phyloP scores from a whole-genome alignment of 208 protist species.

The Leishmania aethiopica region DNA sequence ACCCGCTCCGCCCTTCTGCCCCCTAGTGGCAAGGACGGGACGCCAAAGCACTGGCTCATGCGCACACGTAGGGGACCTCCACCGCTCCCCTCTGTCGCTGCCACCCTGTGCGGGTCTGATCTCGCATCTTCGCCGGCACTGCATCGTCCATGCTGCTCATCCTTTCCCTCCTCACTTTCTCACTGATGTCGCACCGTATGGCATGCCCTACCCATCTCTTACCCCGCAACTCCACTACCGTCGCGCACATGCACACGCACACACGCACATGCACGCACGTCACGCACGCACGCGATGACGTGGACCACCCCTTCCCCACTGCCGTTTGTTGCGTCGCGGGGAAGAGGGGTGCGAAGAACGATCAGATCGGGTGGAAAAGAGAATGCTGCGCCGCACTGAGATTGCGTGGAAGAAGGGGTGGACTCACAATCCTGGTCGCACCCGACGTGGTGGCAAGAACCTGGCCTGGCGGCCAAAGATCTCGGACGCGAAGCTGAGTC shows the following conservation, averaged over 20 bases:
- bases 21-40: background rate
- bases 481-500: slow-evolving; percentile 53
- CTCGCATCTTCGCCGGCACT: background rate
- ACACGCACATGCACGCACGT: too few relatives aligned
- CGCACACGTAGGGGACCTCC: background rate
- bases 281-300: background rate
- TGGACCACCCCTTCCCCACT: background rate
- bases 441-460: slow-evolving; percentile 87
- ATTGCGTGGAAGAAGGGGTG: slow-evolving; percentile 86
- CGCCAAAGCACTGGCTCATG: too few relatives aligned
- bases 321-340: too few relatives aligned
- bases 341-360: background rate
- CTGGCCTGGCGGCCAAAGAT: slow-evolving; percentile 90
- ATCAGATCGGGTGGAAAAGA: background rate
- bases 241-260: too few relatives aligned
- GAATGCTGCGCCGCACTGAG: slow-evolving; percentile 70
- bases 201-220: background rate
- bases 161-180: background rate
- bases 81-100: background rate
- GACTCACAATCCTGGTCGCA: slow-evolving; percentile 85
- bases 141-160: background rate
- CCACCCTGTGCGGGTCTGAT: background rate
- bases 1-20: background rate
- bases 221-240: background rate
- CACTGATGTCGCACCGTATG: background rate